phyloP scores from a whole-genome alignment of 2,329 filamentous ascomycete species.

The Penicillium corylophilum region DNA sequence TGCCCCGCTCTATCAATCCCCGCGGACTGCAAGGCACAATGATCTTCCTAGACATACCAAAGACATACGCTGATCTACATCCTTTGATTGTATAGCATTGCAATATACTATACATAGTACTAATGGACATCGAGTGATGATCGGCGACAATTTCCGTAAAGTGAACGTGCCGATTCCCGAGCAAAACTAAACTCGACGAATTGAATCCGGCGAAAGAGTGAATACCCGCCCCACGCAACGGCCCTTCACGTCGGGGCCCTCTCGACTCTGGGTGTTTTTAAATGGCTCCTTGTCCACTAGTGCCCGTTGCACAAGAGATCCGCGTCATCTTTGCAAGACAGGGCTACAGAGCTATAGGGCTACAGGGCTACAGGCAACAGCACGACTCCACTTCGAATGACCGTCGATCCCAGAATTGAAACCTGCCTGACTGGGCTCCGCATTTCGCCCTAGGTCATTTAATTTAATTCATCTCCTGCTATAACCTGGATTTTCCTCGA shows the following conservation, averaged over 20 bases:
- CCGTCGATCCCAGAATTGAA: neutral
- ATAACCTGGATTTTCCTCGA: neutral
- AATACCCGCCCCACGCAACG: neutral
- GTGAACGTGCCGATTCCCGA: slow-evolving; percentile 13
- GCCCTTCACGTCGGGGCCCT: neutral
- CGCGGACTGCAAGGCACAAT: neutral
- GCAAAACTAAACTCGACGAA: slow-evolving; percentile 1
- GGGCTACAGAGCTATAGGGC: too few species aligned
- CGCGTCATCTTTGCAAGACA: neutral
- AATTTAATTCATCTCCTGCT: neutral
- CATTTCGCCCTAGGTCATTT: neutral
- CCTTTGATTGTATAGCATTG: too few species aligned
- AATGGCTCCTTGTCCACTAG: neutral
- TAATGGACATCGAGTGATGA: too few species aligned
- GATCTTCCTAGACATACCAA: neutral
- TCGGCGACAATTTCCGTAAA: neutral
- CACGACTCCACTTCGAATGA: neutral
- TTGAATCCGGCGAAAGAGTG: neutral
- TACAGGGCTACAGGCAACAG: too few species aligned
- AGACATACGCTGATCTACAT: neutral
- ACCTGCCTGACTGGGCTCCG: neutral
- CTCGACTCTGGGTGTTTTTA: neutral
- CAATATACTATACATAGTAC: too few species aligned
- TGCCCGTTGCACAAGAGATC: neutral
- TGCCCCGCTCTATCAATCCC: neutral